Base-by-base conservation (phyloP, 257 asterid species). In the Petunia axillaris region DNA sequence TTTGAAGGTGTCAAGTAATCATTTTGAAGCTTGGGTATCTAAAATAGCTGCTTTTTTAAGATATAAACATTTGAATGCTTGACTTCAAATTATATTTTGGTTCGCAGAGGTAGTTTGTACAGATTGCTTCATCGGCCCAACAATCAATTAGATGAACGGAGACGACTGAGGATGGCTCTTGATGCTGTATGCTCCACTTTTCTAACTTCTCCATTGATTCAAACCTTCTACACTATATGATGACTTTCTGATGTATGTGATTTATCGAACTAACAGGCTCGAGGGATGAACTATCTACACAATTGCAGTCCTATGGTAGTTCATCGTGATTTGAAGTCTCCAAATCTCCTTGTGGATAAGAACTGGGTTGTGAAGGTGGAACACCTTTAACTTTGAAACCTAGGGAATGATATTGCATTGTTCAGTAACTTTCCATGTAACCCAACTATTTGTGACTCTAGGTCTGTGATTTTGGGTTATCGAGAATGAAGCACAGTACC, bases 251-350 rank as follows among this genome's bases (percentile, higher is more conserved):
- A 16, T 71, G 35, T 50, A 5, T 36, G 43, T 48, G 15, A 35
- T 50, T 48, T 73, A 35, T 73, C 50, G 8, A 73, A 73, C 50
- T 81, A 73, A 82, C 92, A 94, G 98, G 98, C 97, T 78, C 87
- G 98, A 77, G 98, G 98, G 77, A 93, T 94, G 98, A 94, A 94
- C 89, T 94, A 94, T 88, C 90, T 94, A 85, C 98, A 94, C 90
- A 94, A 90, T 81, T 89, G 91, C 90, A 88, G 90, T 50, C 98
- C 98, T 1, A 90, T 93, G 83, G 89, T 94, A 79, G 98, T 94
- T 79, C 98, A 94, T 85, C 97, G 98, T 75, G 98, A 94, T 89
- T 89, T 94, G 84, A 94, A 94, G 93, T 89, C 98, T 81, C 98
- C 98, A 54, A 94, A 94, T 88, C 98, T 94, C 89, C 98, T 94